A percentile compares a stretch with the other conserved stretches of the same genome.
phyloP scores from a whole-genome alignment of 2,329 filamentous ascomycete species.

The Microdochium trichocladiopsis region DNA sequence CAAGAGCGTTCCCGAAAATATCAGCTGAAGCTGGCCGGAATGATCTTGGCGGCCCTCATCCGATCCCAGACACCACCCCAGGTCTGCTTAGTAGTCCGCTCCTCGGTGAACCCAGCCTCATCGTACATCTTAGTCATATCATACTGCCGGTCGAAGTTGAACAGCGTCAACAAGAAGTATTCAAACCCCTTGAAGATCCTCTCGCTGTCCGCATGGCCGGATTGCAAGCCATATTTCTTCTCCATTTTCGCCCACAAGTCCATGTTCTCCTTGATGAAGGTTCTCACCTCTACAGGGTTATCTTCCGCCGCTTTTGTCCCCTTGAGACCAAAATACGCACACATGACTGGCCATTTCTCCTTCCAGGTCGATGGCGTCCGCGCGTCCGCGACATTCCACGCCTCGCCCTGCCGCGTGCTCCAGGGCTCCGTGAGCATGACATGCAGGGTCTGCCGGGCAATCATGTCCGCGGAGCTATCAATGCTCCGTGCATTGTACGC shows the following conservation, averaged over 20 bases:
- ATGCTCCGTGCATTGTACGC: conserved; percentile 24
- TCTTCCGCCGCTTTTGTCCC: conserved; percentile 12
- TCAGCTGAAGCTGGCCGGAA: conserved; percentile 14
- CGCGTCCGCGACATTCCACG: conserved; percentile 33
- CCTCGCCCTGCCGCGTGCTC: conserved; percentile 21
- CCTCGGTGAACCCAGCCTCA: conserved; percentile 29
- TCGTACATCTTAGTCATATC: conserved; percentile 34
- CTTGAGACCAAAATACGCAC: conserved; percentile 35
- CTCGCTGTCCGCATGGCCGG: conserved; percentile 27
- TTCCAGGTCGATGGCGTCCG: conserved; percentile 27
- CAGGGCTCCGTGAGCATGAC: conserved; percentile 30
- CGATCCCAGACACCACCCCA: conserved; percentile 35
- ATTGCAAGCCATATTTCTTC: conserved; percentile 25
- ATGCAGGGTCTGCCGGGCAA: conserved; percentile 31
- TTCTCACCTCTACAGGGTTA: conserved; percentile 2
- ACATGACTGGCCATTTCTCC: conserved; percentile 35
- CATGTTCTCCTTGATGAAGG: conserved; percentile 20
- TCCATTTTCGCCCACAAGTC: conserved; percentile 22
- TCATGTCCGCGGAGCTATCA: conserved; percentile 26
- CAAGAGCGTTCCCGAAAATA: too few relatives aligned
- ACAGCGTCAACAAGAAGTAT: conserved; percentile 31
- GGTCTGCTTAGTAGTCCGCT: conserved; percentile 24
- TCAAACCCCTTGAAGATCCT: conserved; percentile 28
- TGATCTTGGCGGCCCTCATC: conserved; percentile 32
- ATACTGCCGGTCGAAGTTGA: conserved; percentile 35